Conservation (phyloP, 2,329 filamentous ascomycete genomes). For the Colletotrichum incanum region DNA sequence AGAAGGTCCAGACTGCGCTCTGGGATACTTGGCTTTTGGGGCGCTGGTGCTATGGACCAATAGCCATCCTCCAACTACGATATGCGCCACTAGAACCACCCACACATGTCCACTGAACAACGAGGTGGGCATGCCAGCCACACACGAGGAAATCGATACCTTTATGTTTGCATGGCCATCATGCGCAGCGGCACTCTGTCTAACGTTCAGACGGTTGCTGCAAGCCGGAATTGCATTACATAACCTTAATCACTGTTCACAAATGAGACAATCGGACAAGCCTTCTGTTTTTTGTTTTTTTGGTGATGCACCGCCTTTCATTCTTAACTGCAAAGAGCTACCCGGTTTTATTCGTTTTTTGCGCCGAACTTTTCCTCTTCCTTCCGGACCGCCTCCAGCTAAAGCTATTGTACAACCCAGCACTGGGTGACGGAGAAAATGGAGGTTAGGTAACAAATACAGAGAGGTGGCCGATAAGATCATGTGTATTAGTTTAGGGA, state of each 20-base stretch:
- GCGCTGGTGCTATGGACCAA: slow-evolving; percentile 15
- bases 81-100: slow-evolving; percentile 34
- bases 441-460: slow-evolving; percentile 52
- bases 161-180: slow-evolving; percentile 1
- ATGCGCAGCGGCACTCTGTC: slow-evolving; percentile 18
- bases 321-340: slow-evolving; percentile 47
- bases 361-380: slow-evolving; percentile 54
- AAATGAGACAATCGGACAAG: slow-evolving; percentile 43
- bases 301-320: slow-evolving; percentile 17
- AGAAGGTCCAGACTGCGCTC: slow-evolving; percentile 28
- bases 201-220: slow-evolving; percentile 31
- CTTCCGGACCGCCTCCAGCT: slow-evolving; percentile 49
- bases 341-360: slow-evolving; percentile 51
- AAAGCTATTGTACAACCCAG: slow-evolving; percentile 57
- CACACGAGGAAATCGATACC: background rate
- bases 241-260: slow-evolving; percentile 24
- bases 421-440: slow-evolving; percentile 53
- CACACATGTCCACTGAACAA: slow-evolving; percentile 5
- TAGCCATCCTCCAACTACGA: slow-evolving; percentile 17
- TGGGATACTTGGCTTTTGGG: slow-evolving; percentile 40
- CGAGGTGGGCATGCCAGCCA: background rate
- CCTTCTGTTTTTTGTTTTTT: slow-evolving; percentile 50
- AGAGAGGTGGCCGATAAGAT: slow-evolving; percentile 47
- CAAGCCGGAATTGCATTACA: slow-evolving; percentile 10
- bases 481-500: slow-evolving; percentile 46